Conservation (phyloP, 2,329 filamentous ascomycete species). For the Orbilia brochopaga region DNA sequence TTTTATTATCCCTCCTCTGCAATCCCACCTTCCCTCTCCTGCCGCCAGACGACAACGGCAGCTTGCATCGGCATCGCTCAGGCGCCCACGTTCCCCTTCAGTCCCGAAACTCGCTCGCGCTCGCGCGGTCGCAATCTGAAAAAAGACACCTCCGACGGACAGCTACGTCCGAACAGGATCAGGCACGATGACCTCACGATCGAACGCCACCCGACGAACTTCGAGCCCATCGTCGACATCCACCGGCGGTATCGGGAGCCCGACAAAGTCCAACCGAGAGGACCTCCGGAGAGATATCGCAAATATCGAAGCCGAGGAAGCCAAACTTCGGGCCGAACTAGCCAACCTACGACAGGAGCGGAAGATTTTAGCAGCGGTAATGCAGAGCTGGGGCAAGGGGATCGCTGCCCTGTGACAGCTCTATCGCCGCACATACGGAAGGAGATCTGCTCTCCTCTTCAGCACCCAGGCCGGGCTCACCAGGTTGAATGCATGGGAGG, state of each 20-base stretch:
- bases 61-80: neutral
- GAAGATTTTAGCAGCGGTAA: constrained; percentile 26
- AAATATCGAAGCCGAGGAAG: constrained; percentile 35
- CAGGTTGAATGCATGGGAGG: too few relatives aligned
- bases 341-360: constrained; percentile 30
- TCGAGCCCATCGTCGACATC: constrained; percentile 9
- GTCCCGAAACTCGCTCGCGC: neutral
- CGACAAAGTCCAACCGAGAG: constrained; percentile 12
- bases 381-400: constrained; percentile 28
- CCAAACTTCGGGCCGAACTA: constrained; percentile 30
- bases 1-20: neutral
- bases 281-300: constrained; percentile 32
- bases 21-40: neutral
- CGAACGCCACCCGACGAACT: constrained; percentile 5
- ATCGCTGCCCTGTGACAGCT: constrained; percentile 1
- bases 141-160: neutral
- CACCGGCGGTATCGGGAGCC: constrained; percentile 4
- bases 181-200: constrained; percentile 1
- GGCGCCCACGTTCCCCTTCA: neutral
- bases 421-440: neutral
- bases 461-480: too few relatives aligned
- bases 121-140: neutral
- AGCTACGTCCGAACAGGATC: neutral
- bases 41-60: constrained; percentile 2
- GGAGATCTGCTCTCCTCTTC: neutral